Conservation (phyloP, 2,329 filamentous ascomycete genomes). For the Didymella segeticola region DNA sequence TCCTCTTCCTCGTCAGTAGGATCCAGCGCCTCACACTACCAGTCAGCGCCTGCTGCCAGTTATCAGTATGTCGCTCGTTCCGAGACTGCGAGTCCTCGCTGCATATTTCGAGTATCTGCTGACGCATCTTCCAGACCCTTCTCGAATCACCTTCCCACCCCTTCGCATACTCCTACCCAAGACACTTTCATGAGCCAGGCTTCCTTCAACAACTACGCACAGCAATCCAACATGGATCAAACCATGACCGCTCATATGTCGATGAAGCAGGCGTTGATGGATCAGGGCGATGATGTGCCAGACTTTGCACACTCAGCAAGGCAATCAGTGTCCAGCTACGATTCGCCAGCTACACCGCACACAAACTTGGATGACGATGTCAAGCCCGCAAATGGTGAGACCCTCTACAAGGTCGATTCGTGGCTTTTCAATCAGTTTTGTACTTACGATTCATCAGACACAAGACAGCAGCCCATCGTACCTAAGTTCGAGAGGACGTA, state of each 20-base stretch:
- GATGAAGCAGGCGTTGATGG: conserved; percentile 66
- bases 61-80: conserved; percentile 55
- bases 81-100: conserved; percentile 32
- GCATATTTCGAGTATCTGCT: conserved; percentile 29
- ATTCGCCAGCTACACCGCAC: conserved; percentile 68
- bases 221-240: conserved; percentile 51
- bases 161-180: conserved; percentile 62
- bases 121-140: conserved; percentile 51
- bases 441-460: conserved; percentile 67
- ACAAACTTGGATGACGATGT: conserved; percentile 62
- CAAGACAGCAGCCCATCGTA: conserved; percentile 49
- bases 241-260: conserved; percentile 62
- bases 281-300: conserved; percentile 58
- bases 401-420: conserved; percentile 41
- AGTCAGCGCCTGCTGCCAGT: conserved; percentile 32
- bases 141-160: conserved; percentile 61
- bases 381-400: conserved; percentile 64
- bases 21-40: conserved; percentile 46
- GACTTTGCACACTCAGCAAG: conserved; percentile 62
- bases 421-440: conserved; percentile 70
- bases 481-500: conserved; percentile 86
- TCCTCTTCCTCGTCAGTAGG: conserved; percentile 50
- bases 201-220: conserved; percentile 56
- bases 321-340: conserved; percentile 66
- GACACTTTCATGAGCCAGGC: conserved; percentile 56